These are phyloP conservation scores for Viridothelium virens DNA, from an alignment of 495 filamentous ascomycete genomes.

Conservation along the genomic window DNA sequence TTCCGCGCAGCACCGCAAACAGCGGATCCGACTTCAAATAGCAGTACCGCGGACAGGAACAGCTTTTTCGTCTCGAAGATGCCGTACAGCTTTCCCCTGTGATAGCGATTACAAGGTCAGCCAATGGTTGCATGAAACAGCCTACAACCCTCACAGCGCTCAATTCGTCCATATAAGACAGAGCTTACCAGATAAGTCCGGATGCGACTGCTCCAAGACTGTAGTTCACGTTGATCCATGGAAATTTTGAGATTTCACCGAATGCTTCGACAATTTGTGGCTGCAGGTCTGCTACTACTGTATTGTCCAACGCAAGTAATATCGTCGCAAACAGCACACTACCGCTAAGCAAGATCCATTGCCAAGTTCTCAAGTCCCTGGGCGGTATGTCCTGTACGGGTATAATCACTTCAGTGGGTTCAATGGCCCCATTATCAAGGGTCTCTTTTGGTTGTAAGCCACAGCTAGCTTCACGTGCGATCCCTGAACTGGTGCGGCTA, in stretches of 20 bases:
- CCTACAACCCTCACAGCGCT: too few species aligned
- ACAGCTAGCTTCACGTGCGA: background rate
- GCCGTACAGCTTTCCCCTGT: constrained; percentile 14
- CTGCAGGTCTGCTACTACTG: constrained; percentile 4
- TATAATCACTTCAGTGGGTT: too few species aligned
- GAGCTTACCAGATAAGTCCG: background rate
- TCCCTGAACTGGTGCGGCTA: background rate
- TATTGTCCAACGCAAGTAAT: constrained; percentile 4
- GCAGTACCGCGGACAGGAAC: constrained; percentile 21
- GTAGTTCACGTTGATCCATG: constrained; percentile 6
- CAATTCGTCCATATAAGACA: too few species aligned
- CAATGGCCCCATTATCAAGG: background rate
- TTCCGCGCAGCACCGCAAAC: constrained; percentile 27
- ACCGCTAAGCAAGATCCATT: constrained; percentile 7
- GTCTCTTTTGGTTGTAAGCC: background rate
- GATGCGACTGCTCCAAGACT: constrained; percentile 6
- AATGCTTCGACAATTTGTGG: constrained; percentile 8
- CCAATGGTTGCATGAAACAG: background rate
- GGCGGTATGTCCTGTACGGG: background rate
- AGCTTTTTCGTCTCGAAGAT: constrained; percentile 29
- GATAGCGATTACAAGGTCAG: background rate
- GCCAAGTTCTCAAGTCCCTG: constrained; percentile 5
- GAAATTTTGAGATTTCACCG: constrained; percentile 1
- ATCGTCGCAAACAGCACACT: background rate
- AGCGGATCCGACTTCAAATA: constrained; percentile 27